A percentile compares a stretch with the other conserved stretches of the same genome.
Conservation (phyloP, 2,329 filamentous ascomycete genomes). For the Talaromyces sp. region DNA sequence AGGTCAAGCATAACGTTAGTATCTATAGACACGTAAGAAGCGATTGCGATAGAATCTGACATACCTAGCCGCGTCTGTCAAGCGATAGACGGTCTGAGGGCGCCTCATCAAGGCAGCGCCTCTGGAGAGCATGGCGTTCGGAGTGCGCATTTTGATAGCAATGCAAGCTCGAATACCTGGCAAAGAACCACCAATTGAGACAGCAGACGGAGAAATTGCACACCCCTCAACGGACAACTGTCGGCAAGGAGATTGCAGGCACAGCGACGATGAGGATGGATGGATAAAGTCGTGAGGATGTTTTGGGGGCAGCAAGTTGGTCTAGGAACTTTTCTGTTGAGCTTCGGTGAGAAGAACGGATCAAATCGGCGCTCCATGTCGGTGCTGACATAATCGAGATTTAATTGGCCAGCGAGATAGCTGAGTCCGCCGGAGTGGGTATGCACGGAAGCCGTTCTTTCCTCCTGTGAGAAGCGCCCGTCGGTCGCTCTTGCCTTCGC, state of each 20-base stretch:
- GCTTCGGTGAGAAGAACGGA: slow-evolving; percentile 41
- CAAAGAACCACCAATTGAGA: slow-evolving; percentile 28
- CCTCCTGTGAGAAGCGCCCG: slow-evolving; percentile 8
- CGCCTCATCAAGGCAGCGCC: slow-evolving; percentile 47
- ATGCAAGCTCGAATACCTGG: slow-evolving; percentile 56
- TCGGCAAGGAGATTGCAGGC: slow-evolving; percentile 25
- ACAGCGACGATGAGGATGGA: slow-evolving; percentile 26
- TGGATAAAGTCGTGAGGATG: slow-evolving; percentile 13
- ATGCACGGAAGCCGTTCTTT: slow-evolving; percentile 23
- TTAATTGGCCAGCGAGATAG: slow-evolving; percentile 8
- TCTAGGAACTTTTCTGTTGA: slow-evolving; percentile 45
- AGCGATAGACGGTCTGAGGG: slow-evolving; percentile 45
- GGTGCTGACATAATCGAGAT: slow-evolving; percentile 25
- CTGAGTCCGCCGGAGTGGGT: slow-evolving; percentile 22
- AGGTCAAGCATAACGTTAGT: slow-evolving; percentile 10
- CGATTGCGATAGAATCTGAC: slow-evolving; percentile 10
- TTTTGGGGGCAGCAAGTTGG: slow-evolving; percentile 27
- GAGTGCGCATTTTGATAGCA: slow-evolving; percentile 47
- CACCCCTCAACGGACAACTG: slow-evolving; percentile 23
- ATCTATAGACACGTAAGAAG: background rate
- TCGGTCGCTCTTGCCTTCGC: background rate
- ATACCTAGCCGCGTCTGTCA: slow-evolving; percentile 46
- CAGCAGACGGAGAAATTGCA: slow-evolving; percentile 20
- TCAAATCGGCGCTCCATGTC: slow-evolving; percentile 28
- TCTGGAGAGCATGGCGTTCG: slow-evolving; percentile 44